Percentiles rank a stretch among this genome's conserved stretches.
These are phyloP conservation scores for Mycena alexandri DNA, from an alignment of 768 basidiomycete species.

Conservation along the genomic window DNA sequence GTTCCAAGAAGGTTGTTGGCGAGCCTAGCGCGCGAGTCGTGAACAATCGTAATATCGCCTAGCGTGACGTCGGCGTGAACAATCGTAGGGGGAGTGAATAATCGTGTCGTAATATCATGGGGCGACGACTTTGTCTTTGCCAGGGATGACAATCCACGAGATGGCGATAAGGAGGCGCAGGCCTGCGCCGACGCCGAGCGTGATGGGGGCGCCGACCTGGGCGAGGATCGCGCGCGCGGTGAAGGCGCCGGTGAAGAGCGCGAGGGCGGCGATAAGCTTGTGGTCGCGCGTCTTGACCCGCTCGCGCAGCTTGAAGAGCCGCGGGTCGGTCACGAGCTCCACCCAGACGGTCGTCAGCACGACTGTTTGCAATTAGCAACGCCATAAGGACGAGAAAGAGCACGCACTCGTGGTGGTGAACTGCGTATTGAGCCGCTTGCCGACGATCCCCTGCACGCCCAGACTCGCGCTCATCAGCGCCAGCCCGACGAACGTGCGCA, in stretches of 20 bases:
- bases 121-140: constrained; percentile 49
- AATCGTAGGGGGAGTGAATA: no score
- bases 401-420: constrained; percentile 81
- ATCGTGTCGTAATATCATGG: constrained; percentile 2
- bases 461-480: constrained; percentile 87
- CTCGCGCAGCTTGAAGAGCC: constrained; percentile 70
- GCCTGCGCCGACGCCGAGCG: constrained; percentile 77
- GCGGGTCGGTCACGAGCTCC: constrained; percentile 86
- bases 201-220: constrained; percentile 69
- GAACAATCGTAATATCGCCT: no score
- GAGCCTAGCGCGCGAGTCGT: no score
- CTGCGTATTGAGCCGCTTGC: constrained; percentile 83
- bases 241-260: constrained; percentile 87
- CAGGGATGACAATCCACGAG: constrained; percentile 76
- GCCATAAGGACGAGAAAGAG: constrained; percentile 5
- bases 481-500: constrained; percentile 75
- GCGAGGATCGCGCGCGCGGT: constrained; percentile 69
- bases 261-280: constrained; percentile 71
- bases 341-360: constrained; percentile 92
- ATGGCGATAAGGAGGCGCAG: constrained; percentile 71
- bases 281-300: constrained; percentile 75
- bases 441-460: constrained; percentile 89
- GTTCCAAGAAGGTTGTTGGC: no score
- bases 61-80: no score
- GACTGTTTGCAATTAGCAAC: constrained; percentile 53